These are phyloP conservation scores for Monosporozyma aerobia DNA, from an alignment of 805 yeast genomes.

Conservation along the genomic window DNA sequence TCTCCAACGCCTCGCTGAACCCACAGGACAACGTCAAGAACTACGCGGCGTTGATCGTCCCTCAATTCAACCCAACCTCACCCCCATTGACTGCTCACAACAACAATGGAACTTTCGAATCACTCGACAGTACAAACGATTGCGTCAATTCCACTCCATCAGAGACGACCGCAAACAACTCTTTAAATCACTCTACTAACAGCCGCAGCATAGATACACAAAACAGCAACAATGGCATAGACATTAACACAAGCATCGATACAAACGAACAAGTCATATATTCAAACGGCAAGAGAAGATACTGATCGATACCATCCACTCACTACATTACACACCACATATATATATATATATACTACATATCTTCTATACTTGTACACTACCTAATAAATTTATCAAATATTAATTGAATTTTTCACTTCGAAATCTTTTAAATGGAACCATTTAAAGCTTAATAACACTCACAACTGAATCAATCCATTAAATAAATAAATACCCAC, in stretches of 20 bases:
- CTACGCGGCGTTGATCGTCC: slow-evolving; percentile 19
- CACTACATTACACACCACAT: neutral
- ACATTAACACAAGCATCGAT: neutral
- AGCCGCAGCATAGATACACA: neutral
- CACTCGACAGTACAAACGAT: neutral
- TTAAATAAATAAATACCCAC: no score
- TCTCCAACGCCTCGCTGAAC: slow-evolving; percentile 1
- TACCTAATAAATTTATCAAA: no score
- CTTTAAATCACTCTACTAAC: neutral
- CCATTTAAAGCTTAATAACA: neutral
- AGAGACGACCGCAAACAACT: neutral
- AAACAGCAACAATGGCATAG: neutral
- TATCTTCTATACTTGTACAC: no score
- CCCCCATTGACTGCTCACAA: slow-evolving; percentile 1
- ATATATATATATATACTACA: neutral
- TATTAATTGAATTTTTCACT: neutral
- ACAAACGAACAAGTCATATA: neutral
- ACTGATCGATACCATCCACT: neutral
- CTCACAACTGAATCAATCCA: neutral
- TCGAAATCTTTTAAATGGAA: neutral
- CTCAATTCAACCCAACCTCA: slow-evolving; percentile 11
- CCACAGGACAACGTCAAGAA: slow-evolving; percentile 10
- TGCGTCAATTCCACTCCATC: neutral
- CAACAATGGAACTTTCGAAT: neutral
- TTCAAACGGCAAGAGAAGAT: slow-evolving; percentile 3